phyloP scores from a whole-genome alignment of 257 asterid genomes.

The Petunia axillaris region DNA sequence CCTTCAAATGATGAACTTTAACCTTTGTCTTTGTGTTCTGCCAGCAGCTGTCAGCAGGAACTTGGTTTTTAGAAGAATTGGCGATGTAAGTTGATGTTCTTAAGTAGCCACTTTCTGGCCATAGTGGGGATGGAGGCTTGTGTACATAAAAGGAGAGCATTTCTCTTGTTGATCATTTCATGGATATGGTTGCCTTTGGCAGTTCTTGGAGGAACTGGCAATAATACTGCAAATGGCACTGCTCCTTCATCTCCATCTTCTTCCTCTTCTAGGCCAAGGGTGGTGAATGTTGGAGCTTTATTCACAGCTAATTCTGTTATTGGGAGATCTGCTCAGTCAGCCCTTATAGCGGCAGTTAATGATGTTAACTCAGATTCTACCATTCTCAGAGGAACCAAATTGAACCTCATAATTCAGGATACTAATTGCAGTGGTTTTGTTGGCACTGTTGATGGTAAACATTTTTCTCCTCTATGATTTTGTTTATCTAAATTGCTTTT shows the following conservation, averaged over 20 bases:
- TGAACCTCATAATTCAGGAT: constrained; percentile 71
- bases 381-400: constrained; percentile 53
- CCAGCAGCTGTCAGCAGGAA: constrained; percentile 30
- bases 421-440: constrained; percentile 91
- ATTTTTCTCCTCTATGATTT: background rate
- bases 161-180: constrained; percentile 37
- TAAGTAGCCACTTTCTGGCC: background rate
- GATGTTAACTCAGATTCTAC: constrained; percentile 70
- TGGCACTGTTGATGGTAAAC: constrained; percentile 83
- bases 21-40: constrained; percentile 18
- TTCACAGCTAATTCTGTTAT: constrained; percentile 72
- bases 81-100: constrained; percentile 34
- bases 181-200: constrained; percentile 46
- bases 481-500: background rate
- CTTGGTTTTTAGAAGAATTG: constrained; percentile 35
- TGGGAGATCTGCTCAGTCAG: constrained; percentile 79
- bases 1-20: constrained; percentile 30
- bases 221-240: constrained; percentile 29
- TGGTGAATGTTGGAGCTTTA: constrained; percentile 76
- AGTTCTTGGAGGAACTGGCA: constrained; percentile 39
- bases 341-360: constrained; percentile 69
- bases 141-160: constrained; percentile 29
- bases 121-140: constrained; percentile 33
- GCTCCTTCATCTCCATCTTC: constrained; percentile 20
- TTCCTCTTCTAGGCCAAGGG: constrained; percentile 39